phyloP scores from a whole-genome alignment of 257 asterid species.

The Jasminum sambac region DNA sequence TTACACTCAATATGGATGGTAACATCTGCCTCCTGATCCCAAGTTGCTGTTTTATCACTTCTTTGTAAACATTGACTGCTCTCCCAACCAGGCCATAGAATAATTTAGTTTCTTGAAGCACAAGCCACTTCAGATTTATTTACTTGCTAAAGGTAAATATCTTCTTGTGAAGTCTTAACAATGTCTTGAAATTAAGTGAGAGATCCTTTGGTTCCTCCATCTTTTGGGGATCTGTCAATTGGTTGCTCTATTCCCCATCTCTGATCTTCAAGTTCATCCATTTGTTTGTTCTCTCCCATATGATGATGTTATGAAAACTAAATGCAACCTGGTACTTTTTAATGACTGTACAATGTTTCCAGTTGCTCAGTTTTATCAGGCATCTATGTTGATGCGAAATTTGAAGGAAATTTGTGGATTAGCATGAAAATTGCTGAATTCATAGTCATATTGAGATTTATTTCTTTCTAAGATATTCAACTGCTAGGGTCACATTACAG shows the following conservation, averaged over 20 bases:
- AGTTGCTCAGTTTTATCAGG: neutral
- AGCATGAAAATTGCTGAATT: too few species aligned
- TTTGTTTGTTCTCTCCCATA: neutral
- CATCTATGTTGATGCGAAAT: conserved; percentile 17
- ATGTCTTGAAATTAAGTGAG: neutral
- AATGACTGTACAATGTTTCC: neutral
- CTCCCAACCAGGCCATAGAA: neutral
- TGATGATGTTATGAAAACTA: neutral
- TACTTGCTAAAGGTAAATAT: neutral
- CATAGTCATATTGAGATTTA: neutral
- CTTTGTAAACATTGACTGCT: neutral
- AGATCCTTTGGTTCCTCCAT: neutral
- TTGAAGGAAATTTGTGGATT: neutral
- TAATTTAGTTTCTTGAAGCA: neutral
- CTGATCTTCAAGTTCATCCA: neutral
- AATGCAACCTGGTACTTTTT: neutral
- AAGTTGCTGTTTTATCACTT: neutral
- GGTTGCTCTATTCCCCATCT: neutral
- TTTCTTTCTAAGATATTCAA: conserved; percentile 7
- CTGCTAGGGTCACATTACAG: conserved; percentile 41
- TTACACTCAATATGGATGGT: neutral
- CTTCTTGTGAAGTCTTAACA: neutral
- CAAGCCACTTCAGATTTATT: neutral
- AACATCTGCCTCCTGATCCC: neutral
- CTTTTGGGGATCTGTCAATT: neutral